Conservation (phyloP, 2,329 filamentous ascomycete genomes). For the Talaromyces marneffei region DNA sequence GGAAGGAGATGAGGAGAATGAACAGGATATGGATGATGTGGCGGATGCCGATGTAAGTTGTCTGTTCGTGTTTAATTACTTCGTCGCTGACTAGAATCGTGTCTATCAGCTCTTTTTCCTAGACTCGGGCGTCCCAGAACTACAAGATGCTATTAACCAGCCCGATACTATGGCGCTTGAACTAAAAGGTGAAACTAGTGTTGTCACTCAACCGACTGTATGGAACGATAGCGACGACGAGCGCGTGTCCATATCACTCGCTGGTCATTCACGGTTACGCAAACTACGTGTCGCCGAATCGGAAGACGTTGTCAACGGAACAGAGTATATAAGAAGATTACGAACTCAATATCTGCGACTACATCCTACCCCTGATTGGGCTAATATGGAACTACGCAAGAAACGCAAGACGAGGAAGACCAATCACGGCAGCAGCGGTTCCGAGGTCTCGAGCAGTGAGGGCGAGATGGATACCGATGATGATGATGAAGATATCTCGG, state of each 20-base stretch:
- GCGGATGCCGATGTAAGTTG: slow-evolving; percentile 66
- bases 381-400: slow-evolving; percentile 46
- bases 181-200: slow-evolving; percentile 18
- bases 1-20: slow-evolving; percentile 41
- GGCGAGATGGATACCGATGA: slow-evolving; percentile 53
- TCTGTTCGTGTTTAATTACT: background rate
- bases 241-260: slow-evolving; percentile 73
- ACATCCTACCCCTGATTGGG: slow-evolving; percentile 59
- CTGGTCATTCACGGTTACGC: slow-evolving; percentile 65
- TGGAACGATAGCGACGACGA: slow-evolving; percentile 99
- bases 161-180: slow-evolving; percentile 37
- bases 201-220: slow-evolving; percentile 28
- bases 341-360: slow-evolving; percentile 67
- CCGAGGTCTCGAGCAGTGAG: slow-evolving; percentile 35
- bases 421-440: slow-evolving; percentile 26
- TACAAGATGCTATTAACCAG: slow-evolving; percentile 26
- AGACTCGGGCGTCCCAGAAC: slow-evolving; percentile 56
- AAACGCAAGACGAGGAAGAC: slow-evolving; percentile 31
- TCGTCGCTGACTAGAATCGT: background rate
- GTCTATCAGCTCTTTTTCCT: slow-evolving; percentile 65
- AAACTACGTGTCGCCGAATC: slow-evolving; percentile 75
- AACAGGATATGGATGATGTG: slow-evolving; percentile 54
- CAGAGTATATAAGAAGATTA: slow-evolving; percentile 75
- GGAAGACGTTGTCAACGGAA: slow-evolving; percentile 80
- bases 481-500: slow-evolving; percentile 52